Conservation (phyloP, 2,329 filamentous ascomycete genomes). For the Alternaria sp. region DNA sequence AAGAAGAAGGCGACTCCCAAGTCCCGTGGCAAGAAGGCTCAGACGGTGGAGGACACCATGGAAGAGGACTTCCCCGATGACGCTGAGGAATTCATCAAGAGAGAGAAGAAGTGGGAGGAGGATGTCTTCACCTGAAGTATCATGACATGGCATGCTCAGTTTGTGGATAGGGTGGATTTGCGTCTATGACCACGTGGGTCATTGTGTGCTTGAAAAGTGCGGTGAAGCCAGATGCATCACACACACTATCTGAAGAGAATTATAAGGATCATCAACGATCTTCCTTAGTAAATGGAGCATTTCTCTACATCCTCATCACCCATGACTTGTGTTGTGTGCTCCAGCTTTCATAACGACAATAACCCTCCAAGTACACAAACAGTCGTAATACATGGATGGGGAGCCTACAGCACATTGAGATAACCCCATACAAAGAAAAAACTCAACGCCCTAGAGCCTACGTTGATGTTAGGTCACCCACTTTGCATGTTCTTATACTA, state of each 20-base stretch:
- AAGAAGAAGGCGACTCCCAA: constrained; percentile 32
- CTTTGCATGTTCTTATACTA: neutral
- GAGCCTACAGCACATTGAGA: too few species aligned
- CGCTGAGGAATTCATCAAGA: constrained; percentile 19
- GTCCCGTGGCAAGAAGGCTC: constrained; percentile 17
- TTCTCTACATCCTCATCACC: neutral
- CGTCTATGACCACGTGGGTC: too few species aligned
- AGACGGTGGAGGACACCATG: neutral
- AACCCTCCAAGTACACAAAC: too few species aligned
- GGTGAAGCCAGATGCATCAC: neutral
- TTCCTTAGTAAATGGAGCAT: neutral
- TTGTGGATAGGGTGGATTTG: too few species aligned
- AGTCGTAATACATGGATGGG: too few species aligned
- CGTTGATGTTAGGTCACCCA: neutral
- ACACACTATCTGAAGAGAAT: neutral
- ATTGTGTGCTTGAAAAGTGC: neutral
- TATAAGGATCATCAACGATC: neutral
- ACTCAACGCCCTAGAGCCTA: neutral
- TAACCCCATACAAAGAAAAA: too few species aligned
- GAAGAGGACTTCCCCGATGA: constrained; percentile 14
- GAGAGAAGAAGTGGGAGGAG: constrained; percentile 14
- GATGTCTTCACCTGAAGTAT: neutral
- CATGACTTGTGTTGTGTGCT: neutral
- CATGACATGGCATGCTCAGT: too few species aligned
- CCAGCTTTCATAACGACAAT: neutral